Evolutionary conservation across 2,329 filamentous ascomycete genomes (phyloP), one percentile per base, ranked within the genome.

Genomic region (Zelopaecilomyces penicillatus): DNA sequence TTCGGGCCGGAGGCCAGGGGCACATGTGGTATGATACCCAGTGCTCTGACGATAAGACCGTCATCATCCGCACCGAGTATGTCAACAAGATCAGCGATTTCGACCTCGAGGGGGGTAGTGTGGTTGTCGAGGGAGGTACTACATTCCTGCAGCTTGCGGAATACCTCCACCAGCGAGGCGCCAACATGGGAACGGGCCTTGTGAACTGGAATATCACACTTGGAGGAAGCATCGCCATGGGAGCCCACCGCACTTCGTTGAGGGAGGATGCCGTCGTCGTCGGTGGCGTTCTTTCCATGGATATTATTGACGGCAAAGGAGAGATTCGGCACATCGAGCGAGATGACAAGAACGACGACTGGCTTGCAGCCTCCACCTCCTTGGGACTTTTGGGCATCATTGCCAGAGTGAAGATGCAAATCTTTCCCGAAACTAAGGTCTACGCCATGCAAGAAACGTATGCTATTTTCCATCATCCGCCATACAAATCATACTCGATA

Each of bases 1-100:
- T 75, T 28, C 65, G 71, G 38, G 71, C 71, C 8, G 68, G 64
- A 4, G 72, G 69, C 2, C 73, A 73, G 52, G 71, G 69, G 3
- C 71, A 74, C 53, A 72, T 71, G 64, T 72, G 71, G 70, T 75
- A 74, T 53, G 70, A 75, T 51, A 75, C 72, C 30, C 72, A 74
- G 64, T 75, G 71, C 58, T 67, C 67, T 37, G 71, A 74, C 54
- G 61, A 71, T 46, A 53, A 57, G 37, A 75, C 71, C 2, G 57
- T 74, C 51, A 69, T 75, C 52, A 60, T 75, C 35, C 68, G 67
- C 50, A 71, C 68, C 19, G 69, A 70, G 49, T 51, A 61, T 39
- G 63, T 72, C 44, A 70, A 68, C 49, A 47, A 47, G 26, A 74
- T 75, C 52, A 66, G 56, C 34, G 66, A 73, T 47, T 63, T 75